phyloP scores from a whole-genome alignment of 1,284 basidiomycete species.

The Sutorius eximius region DNA sequence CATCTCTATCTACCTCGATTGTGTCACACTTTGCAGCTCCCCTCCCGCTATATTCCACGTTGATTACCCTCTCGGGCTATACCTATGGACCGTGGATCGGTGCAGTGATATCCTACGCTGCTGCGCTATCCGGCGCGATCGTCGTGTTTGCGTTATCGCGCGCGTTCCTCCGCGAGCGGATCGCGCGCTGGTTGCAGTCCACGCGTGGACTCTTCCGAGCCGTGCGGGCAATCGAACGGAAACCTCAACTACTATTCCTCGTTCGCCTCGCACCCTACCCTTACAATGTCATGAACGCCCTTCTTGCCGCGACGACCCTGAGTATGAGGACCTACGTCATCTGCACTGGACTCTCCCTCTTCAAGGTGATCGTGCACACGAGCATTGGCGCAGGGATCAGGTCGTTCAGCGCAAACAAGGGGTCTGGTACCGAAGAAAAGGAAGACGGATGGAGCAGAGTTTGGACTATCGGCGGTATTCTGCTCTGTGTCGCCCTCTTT shows the following conservation, averaged over 20 bases:
- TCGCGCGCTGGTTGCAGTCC: slow-evolving; percentile 70
- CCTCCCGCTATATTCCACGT: slow-evolving; percentile 82
- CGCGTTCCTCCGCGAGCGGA: slow-evolving; percentile 64
- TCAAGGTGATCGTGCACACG: slow-evolving; percentile 87
- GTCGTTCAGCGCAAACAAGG: slow-evolving; percentile 65
- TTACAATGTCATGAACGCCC: slow-evolving; percentile 88
- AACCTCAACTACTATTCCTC: slow-evolving; percentile 80
- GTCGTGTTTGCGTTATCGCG: slow-evolving; percentile 78
- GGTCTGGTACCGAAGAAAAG: slow-evolving; percentile 35
- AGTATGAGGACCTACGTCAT: slow-evolving; percentile 74
- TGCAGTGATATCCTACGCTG: slow-evolving; percentile 78
- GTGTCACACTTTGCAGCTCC: slow-evolving; percentile 53
- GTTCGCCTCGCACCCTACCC: slow-evolving; percentile 84
- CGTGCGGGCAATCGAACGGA: slow-evolving; percentile 84
- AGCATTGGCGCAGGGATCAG: slow-evolving; percentile 80
- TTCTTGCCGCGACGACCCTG: slow-evolving; percentile 85
- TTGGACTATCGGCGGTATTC: slow-evolving; percentile 69
- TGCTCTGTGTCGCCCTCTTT: slow-evolving; percentile 74
- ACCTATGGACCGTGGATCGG: slow-evolving; percentile 82
- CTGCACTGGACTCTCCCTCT: slow-evolving; percentile 80
- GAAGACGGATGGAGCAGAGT: slow-evolving; percentile 51
- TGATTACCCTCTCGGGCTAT: slow-evolving; percentile 85
- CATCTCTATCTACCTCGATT: slow-evolving; percentile 15
- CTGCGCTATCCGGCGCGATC: slow-evolving; percentile 80
- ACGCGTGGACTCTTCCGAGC: slow-evolving; percentile 68